Evolutionary conservation across 2,329 filamentous ascomycete genomes (phyloP).

Genomic region (Epichloe scottii): DNA sequence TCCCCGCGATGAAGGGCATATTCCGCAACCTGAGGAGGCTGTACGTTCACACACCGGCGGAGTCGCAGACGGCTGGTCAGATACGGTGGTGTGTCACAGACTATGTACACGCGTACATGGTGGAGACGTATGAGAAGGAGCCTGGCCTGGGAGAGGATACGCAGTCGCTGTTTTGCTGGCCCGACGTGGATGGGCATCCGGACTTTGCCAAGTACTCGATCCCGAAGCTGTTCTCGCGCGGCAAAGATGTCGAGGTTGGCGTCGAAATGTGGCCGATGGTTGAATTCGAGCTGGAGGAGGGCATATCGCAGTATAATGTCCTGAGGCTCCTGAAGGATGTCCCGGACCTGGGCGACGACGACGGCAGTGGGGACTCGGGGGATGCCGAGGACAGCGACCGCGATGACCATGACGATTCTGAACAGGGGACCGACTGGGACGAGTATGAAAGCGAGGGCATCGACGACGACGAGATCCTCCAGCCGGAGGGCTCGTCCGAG

Average conservation of each 20-base stretch:
- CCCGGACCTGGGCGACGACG: slow-evolving; percentile 1
- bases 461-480: slow-evolving; percentile 21
- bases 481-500: slow-evolving; percentile 12
- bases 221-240: slow-evolving; percentile 4
- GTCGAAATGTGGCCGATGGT: slow-evolving; percentile 19
- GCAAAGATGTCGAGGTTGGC: slow-evolving; percentile 1
- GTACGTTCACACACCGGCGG: slow-evolving; percentile 8
- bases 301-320: slow-evolving; percentile 9
- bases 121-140: slow-evolving; percentile 15
- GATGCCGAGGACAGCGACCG: slow-evolving; percentile 4
- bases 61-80: neutral
- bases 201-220: slow-evolving; percentile 18
- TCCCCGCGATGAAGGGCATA: neutral
- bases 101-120: slow-evolving; percentile 14
- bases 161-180: slow-evolving; percentile 20
- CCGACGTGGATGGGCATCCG: slow-evolving; percentile 17
- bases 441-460: slow-evolving; percentile 29
- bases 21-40: slow-evolving; percentile 17
- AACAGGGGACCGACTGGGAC: slow-evolving; percentile 10
- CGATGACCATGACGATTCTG: slow-evolving; percentile 8
- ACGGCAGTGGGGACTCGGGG: neutral
- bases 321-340: slow-evolving; percentile 6
- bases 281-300: slow-evolving; percentile 13
- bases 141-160: slow-evolving; percentile 14
- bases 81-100: slow-evolving; percentile 22